A percentile compares a stretch with the other conserved stretches of the same genome.
phyloP scores from a whole-genome alignment of 306 rosid genomes.

The Gleditsia sinensis region DNA sequence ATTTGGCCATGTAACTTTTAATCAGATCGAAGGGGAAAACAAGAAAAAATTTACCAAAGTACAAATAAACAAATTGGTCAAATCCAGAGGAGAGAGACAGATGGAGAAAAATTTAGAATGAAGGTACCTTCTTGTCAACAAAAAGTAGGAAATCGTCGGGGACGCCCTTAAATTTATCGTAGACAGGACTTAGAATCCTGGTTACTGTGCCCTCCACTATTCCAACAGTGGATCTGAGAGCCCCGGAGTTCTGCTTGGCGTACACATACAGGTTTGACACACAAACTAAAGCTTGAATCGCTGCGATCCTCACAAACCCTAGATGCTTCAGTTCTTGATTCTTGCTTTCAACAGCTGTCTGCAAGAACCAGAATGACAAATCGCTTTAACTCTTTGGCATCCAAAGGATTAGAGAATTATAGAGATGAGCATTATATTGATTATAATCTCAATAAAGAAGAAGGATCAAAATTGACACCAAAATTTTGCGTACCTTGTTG shows the following conservation, averaged over 20 bases:
- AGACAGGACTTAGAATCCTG: conserved; percentile 63
- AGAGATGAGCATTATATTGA: background rate
- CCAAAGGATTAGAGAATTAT: too few relatives aligned
- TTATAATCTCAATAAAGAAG: too few relatives aligned
- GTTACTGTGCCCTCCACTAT: conserved; percentile 62
- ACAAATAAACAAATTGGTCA: too few relatives aligned
- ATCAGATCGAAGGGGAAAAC: background rate
- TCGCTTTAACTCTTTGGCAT: too few relatives aligned
- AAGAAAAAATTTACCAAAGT: background rate
- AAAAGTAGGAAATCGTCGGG: conserved; percentile 67
- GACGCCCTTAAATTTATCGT: conserved; percentile 50
- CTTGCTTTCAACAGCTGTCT: conserved; percentile 50
- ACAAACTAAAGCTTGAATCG: conserved; percentile 50
- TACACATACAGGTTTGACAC: conserved; percentile 61
- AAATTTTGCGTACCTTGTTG: too few relatives aligned
- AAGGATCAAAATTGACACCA: too few relatives aligned
- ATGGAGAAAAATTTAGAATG: too few relatives aligned
- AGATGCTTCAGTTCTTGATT: conserved; percentile 58
- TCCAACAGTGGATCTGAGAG: conserved; percentile 65
- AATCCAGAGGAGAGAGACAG: background rate
- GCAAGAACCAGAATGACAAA: too few relatives aligned
- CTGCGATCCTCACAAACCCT: conserved; percentile 59
- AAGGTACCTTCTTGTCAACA: conserved; percentile 74
- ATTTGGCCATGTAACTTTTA: background rate
- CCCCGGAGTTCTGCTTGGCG: conserved; percentile 70